Conservation (phyloP, 1,284 basidiomycete species). For the Naganishia sp. region DNA sequence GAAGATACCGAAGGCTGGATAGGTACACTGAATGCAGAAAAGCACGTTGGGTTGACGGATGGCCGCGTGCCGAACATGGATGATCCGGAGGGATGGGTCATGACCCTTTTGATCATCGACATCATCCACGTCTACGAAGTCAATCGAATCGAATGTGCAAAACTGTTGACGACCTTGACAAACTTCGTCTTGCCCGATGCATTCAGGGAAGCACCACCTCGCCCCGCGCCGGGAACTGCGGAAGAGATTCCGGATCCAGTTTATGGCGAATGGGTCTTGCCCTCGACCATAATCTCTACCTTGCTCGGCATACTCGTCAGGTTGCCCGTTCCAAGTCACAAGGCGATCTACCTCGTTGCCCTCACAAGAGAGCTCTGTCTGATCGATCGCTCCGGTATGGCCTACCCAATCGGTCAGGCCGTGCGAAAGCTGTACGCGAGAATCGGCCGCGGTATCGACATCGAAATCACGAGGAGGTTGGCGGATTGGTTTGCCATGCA, state of each 20-base stretch:
- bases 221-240: constrained; percentile 36
- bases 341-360: constrained; percentile 81
- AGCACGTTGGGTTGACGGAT: constrained; percentile 32
- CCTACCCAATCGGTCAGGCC: constrained; percentile 92
- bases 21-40: constrained; percentile 57
- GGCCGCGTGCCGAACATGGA: constrained; percentile 62
- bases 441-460: constrained; percentile 72
- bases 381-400: constrained; percentile 83
- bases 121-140: constrained; percentile 89
- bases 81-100: constrained; percentile 73
- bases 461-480: constrained; percentile 76
- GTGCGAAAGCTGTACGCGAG: constrained; percentile 80
- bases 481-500: constrained; percentile 95
- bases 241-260: constrained; percentile 14
- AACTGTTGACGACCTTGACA: constrained; percentile 80
- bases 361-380: constrained; percentile 94
- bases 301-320: constrained; percentile 74
- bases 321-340: constrained; percentile 74
- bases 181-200: constrained; percentile 81
- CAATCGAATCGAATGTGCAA: constrained; percentile 92
- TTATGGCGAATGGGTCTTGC: constrained; percentile 31
- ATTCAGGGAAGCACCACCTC: constrained; percentile 58
- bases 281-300: constrained; percentile 54
- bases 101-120: constrained; percentile 77
- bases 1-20: constrained; percentile 53